phyloP scores from a whole-genome alignment of 2,329 filamentous ascomycete genomes.

The Lecanosticta acicola region DNA sequence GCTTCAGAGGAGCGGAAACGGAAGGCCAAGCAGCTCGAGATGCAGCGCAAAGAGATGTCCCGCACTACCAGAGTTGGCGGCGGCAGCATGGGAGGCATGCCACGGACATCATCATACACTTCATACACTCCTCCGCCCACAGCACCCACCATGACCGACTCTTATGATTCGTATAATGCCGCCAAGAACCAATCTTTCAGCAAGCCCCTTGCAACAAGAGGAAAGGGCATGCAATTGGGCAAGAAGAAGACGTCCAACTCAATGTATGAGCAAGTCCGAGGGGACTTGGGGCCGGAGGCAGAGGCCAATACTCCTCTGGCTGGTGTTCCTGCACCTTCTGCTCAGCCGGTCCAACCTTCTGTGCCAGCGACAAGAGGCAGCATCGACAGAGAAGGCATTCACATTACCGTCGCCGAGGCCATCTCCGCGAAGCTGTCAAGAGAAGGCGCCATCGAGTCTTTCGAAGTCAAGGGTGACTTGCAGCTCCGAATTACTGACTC shows the following conservation, averaged over 20 bases:
- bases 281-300: constrained; percentile 79
- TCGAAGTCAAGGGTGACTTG: constrained; percentile 87
- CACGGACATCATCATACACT: constrained; percentile 76
- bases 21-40: constrained; percentile 96
- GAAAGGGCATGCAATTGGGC: constrained; percentile 97
- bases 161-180: constrained; percentile 90
- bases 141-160: constrained; percentile 67
- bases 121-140: constrained; percentile 88
- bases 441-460: constrained; percentile 78
- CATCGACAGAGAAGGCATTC: constrained; percentile 75
- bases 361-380: constrained; percentile 56
- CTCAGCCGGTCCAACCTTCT: constrained; percentile 44
- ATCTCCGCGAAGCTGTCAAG: constrained; percentile 83
- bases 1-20: constrained; percentile 97
- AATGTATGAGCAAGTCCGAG: constrained; percentile 93
- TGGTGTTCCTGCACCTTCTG: constrained; percentile 43
- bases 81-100: constrained; percentile 43
- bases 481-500: constrained; percentile 85
- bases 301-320: constrained; percentile 70
- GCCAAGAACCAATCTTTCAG: constrained; percentile 90
- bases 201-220: constrained; percentile 71
- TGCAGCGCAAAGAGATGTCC: constrained; percentile 95
- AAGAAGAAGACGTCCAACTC: constrained; percentile 98
- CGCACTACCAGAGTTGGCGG: constrained; percentile 56
- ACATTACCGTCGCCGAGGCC: constrained; percentile 81